These are phyloP conservation scores for Blumeriella jaapii DNA, from an alignment of 2,329 filamentous ascomycete genomes.

Conservation along the genomic window DNA sequence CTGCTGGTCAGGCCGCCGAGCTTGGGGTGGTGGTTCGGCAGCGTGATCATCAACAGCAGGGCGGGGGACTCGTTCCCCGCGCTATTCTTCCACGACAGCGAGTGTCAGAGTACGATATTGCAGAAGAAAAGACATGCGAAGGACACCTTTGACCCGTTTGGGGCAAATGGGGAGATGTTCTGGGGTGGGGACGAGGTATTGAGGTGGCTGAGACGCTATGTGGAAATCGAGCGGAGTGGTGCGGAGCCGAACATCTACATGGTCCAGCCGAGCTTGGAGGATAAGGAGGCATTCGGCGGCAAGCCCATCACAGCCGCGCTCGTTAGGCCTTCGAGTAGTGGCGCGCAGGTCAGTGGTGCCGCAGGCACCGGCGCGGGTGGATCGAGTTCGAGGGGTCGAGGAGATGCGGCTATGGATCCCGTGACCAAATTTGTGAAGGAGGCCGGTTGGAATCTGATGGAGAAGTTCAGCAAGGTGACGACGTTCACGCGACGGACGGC, in stretches of 20 bases:
- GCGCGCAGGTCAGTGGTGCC: conserved; percentile 26
- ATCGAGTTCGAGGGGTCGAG: conserved; percentile 28
- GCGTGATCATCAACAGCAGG: conserved; percentile 81
- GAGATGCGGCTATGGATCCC: conserved; percentile 77
- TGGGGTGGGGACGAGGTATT: conserved; percentile 97
- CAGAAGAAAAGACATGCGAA: conserved; percentile 79
- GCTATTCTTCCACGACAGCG: conserved; percentile 93
- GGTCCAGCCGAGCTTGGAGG: conserved; percentile 76
- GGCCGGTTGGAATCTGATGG: conserved; percentile 89
- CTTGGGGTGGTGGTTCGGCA: conserved; percentile 97
- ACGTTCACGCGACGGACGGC: conserved; percentile 89
- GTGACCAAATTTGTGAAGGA: conserved; percentile 91
- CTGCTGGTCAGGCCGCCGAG: conserved; percentile 84
- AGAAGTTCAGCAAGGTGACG: conserved; percentile 94
- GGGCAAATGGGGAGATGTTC: conserved; percentile 75
- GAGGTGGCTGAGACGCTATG: conserved; percentile 78
- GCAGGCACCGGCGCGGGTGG: conserved; percentile 29
- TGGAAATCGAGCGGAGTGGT: conserved; percentile 68
- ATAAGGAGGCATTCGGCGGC: conserved; percentile 61
- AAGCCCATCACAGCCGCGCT: conserved; percentile 33
- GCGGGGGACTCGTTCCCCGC: conserved; percentile 90
- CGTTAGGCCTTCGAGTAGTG: conserved; percentile 27
- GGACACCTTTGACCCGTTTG: conserved; percentile 85
- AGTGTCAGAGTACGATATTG: conserved; percentile 89
- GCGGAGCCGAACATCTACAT: conserved; percentile 88